Evolutionary conservation across 2,329 filamentous ascomycete species (phyloP).

Genomic region (Cephalotrichum gorgonifer): DNA sequence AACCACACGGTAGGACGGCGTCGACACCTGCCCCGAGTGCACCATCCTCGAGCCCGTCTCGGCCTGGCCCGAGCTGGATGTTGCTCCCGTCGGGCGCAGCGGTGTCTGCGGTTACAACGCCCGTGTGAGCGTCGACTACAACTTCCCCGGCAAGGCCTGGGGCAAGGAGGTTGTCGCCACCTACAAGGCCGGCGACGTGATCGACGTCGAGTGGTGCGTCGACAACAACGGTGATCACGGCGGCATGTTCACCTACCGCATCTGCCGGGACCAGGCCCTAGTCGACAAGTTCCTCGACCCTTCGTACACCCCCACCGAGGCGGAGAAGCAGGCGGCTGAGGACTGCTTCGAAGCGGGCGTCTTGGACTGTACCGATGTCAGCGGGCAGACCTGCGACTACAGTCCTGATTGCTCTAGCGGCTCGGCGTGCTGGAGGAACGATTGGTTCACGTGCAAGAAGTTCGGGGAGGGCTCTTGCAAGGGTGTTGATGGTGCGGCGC

Average conservation of each 20-base stretch:
- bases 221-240: constrained; percentile 47
- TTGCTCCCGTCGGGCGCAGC: constrained; percentile 32
- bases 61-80: constrained; percentile 36
- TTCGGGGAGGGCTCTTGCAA: constrained; percentile 31
- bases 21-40: constrained; percentile 43
- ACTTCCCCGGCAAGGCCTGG: constrained; percentile 32
- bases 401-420: constrained; percentile 33
- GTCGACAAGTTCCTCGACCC: constrained; percentile 39
- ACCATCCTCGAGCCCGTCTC: constrained; percentile 41
- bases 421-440: constrained; percentile 35
- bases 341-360: constrained; percentile 38
- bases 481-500: constrained; percentile 32
- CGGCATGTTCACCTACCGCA: constrained; percentile 45
- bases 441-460: constrained; percentile 44
- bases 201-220: constrained; percentile 44
- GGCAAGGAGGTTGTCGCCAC: constrained; percentile 29
- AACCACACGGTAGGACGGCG: constrained; percentile 21
- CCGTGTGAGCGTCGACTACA: constrained; percentile 42
- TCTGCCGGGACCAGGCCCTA: constrained; percentile 39
- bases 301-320: constrained; percentile 34
- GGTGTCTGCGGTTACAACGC: constrained; percentile 45
- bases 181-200: constrained; percentile 31
- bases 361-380: constrained; percentile 36
- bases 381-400: constrained; percentile 36
- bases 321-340: constrained; percentile 42